These are phyloP conservation scores for Ophiognomonia clavigignenti-juglandacearum DNA, from an alignment of 2,329 filamentous ascomycete genomes.

Conservation along the genomic window DNA sequence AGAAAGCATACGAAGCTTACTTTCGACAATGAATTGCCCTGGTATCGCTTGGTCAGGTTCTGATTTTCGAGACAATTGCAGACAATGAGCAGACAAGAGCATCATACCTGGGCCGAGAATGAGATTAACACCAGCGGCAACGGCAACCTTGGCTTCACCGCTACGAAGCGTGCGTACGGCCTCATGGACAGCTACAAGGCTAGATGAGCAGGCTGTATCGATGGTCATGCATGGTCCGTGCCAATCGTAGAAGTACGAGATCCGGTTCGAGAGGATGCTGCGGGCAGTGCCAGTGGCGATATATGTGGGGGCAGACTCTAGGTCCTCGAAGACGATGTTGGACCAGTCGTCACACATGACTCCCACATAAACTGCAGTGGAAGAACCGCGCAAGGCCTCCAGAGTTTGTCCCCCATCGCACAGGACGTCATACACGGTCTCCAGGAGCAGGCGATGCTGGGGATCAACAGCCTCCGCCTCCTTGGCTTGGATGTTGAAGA, in stretches of 20 bases:
- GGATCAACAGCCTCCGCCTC: constrained; percentile 20
- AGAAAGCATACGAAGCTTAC: not conserved
- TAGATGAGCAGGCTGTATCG: constrained; percentile 39
- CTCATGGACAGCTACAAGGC: constrained; percentile 33
- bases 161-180: constrained; percentile 29
- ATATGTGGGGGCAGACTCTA: constrained; percentile 21
- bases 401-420: constrained; percentile 19
- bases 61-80: not conserved
- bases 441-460: constrained; percentile 12
- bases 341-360: not conserved
- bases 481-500: constrained; percentile 20
- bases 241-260: constrained; percentile 36
- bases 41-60: too few relatives aligned
- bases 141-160: constrained; percentile 26
- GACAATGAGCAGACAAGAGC: not conserved
- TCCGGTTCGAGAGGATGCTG: constrained; percentile 29
- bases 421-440: constrained; percentile 20
- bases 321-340: constrained; percentile 5
- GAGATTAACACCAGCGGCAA: constrained; percentile 29
- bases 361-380: constrained; percentile 17
- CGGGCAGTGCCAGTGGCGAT: constrained; percentile 26
- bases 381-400: constrained; percentile 14
- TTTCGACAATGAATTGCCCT: not conserved
- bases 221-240: constrained; percentile 34
- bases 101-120: constrained; percentile 23